Conservation (phyloP, 2,329 filamentous ascomycete genomes). For the Exophiala calicioides region DNA sequence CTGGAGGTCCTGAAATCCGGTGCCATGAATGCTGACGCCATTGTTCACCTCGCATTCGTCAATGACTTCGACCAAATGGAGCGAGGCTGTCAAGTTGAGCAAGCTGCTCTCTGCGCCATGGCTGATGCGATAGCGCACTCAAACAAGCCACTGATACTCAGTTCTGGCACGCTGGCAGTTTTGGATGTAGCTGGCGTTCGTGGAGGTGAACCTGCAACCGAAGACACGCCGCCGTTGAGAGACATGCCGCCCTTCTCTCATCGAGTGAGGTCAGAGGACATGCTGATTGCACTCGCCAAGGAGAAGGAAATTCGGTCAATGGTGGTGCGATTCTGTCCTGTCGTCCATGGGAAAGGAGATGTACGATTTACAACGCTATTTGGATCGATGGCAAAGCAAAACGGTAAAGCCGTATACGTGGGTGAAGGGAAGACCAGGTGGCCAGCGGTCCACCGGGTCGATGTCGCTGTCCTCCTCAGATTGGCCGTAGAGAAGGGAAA, state of each 20-base stretch:
- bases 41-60: constrained; percentile 46
- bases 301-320: constrained; percentile 36
- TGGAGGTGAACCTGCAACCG: constrained; percentile 31
- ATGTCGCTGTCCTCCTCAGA: constrained; percentile 41
- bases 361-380: constrained; percentile 36
- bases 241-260: constrained; percentile 15
- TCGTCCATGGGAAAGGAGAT: constrained; percentile 40
- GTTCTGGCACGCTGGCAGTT: constrained; percentile 37
- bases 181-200: constrained; percentile 17
- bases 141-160: constrained; percentile 39
- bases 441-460: constrained; percentile 40
- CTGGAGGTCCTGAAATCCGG: constrained; percentile 36
- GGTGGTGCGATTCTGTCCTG: constrained; percentile 43
- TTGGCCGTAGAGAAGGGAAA: constrained; percentile 40
- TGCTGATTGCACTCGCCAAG: constrained; percentile 31
- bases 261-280: constrained; percentile 31
- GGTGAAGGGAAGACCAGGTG: constrained; percentile 40
- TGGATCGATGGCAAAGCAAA: constrained; percentile 32
- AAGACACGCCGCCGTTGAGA: constrained; percentile 32
- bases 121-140: constrained; percentile 35
- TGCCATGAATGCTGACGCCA: constrained; percentile 38
- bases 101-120: constrained; percentile 40
- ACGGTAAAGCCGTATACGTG: constrained; percentile 38
- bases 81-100: constrained; percentile 35
- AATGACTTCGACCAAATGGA: constrained; percentile 42